phyloP scores from a whole-genome alignment of 306 rosid species.

The Adenanthera pavonina region DNA sequence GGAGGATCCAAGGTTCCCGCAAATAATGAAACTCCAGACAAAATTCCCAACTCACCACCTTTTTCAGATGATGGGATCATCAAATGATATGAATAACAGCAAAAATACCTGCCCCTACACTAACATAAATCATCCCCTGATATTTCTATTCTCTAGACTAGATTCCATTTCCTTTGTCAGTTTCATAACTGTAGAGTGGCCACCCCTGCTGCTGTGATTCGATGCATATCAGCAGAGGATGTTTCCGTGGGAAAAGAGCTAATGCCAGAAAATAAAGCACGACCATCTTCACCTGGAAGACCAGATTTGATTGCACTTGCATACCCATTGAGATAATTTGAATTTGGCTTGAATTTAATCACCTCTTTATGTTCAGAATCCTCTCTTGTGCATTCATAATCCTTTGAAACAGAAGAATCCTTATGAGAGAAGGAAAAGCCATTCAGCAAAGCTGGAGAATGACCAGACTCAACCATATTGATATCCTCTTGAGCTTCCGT shows the following conservation, averaged over 20 bases:
- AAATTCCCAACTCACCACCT: conserved; percentile 62
- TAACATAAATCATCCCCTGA: conserved; percentile 40
- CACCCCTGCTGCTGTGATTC: conserved; percentile 30
- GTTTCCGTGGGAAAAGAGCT: conserved; percentile 35
- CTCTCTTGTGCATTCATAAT: conserved; percentile 30
- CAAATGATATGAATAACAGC: conserved; percentile 47
- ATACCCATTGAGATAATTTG: conserved; percentile 49
- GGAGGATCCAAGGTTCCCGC: conserved; percentile 59
- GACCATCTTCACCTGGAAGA: conserved; percentile 38
- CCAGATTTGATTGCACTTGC: conserved; percentile 25
- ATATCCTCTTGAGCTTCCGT: conserved; percentile 33
- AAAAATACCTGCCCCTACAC: conserved; percentile 30
- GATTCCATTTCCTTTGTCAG: conserved; percentile 47
- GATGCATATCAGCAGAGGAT: conserved; percentile 41
- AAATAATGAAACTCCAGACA: conserved; percentile 70
- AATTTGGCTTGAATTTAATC: conserved; percentile 32
- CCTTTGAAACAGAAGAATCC: conserved; percentile 37
- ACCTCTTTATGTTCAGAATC: conserved; percentile 44
- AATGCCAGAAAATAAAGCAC: conserved; percentile 18
- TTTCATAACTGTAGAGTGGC: conserved; percentile 30
- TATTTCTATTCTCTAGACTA: conserved; percentile 41
- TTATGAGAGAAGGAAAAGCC: conserved; percentile 33
- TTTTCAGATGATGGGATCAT: conserved; percentile 66
- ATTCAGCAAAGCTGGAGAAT: conserved; percentile 38
- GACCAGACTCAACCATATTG: conserved; percentile 10